Conservation (phyloP, 176 grass and related monocot genomes). For the Calamus simplicifolius region DNA sequence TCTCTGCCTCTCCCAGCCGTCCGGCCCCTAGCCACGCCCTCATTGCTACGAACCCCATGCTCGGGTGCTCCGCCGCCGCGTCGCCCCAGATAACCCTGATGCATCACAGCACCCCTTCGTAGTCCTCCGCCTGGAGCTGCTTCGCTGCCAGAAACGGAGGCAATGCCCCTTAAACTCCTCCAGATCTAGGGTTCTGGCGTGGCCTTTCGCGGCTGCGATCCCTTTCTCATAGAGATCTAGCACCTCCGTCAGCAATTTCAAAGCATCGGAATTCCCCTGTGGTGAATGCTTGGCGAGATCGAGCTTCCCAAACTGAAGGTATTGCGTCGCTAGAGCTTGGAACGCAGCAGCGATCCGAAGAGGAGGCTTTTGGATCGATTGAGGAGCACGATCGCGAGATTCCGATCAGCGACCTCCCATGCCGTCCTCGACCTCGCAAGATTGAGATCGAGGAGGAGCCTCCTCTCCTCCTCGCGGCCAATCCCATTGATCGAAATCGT, state of each 20-base stretch:
- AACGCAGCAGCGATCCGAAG: conserved; percentile 27
- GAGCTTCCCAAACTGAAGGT: conserved; percentile 50
- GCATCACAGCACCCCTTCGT: conserved; percentile 66
- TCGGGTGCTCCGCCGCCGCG: conserved; percentile 56
- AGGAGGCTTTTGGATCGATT: conserved; percentile 65
- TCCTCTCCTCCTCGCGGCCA: conserved; percentile 35
- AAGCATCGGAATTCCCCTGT: too few relatives aligned
- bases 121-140: conserved; percentile 50
- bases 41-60: conserved; percentile 55
- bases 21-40: conserved; percentile 48
- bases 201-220: conserved; percentile 16
- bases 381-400: conserved; percentile 66
- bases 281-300: conserved; percentile 36
- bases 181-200: conserved; percentile 30
- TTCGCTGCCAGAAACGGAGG: conserved; percentile 67
- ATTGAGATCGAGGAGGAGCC: conserved; percentile 49
- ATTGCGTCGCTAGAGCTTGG: conserved; percentile 53
- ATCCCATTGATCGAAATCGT: conserved; percentile 3
- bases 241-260: conserved; percentile 62
- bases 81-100: conserved; percentile 31
- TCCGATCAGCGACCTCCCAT: conserved; percentile 40
- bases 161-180: conserved; percentile 44
- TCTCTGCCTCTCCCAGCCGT: conserved; percentile 59
- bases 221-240: conserved; percentile 83
- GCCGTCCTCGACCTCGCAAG: conserved; percentile 59